Percentiles rank a stretch among this genome's conserved stretches.
phyloP scores from a whole-genome alignment of 768 basidiomycete genomes.

The Xanthoconium stramineum region DNA sequence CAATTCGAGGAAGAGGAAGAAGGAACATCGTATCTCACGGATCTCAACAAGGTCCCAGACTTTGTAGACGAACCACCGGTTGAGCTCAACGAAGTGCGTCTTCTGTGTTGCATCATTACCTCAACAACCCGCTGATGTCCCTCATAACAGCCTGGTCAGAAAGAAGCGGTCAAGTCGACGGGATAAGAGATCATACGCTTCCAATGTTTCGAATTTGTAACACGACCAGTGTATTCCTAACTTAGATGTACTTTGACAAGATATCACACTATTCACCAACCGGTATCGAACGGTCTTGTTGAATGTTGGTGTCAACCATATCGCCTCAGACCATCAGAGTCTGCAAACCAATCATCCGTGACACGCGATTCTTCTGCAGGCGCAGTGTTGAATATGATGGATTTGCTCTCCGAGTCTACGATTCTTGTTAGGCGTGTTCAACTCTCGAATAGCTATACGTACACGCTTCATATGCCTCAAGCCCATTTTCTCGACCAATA shows the following conservation, averaged over 20 bases:
- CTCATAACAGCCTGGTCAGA: slow-evolving; percentile 39
- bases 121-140: not conserved
- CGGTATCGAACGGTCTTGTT: not conserved
- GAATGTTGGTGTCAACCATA: slow-evolving; percentile 50
- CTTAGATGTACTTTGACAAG: not conserved
- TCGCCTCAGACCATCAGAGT: slow-evolving; percentile 46
- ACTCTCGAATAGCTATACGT: slow-evolving; percentile 21
- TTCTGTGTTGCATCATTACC: not conserved
- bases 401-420: slow-evolving; percentile 82
- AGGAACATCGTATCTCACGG: slow-evolving; percentile 81
- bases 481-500: slow-evolving; percentile 81
- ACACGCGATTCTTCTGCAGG: slow-evolving; percentile 52
- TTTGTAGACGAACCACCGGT: slow-evolving; percentile 88
- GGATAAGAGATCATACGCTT: slow-evolving; percentile 20
- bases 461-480: slow-evolving; percentile 81
- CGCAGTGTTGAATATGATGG: slow-evolving; percentile 73
- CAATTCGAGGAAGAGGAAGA: slow-evolving; percentile 92
- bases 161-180: slow-evolving; percentile 57
- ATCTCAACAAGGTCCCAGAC: slow-evolving; percentile 86
- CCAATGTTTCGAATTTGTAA: slow-evolving; percentile 2
- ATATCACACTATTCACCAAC: not conserved
- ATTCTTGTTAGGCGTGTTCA: slow-evolving; percentile 3
- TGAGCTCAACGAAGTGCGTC: slow-evolving; percentile 57
- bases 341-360: slow-evolving; percentile 79
- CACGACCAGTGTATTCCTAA: slow-evolving; percentile 16